Conservation (phyloP, 768 basidiomycete genomes). For the Boletus fagicola region DNA sequence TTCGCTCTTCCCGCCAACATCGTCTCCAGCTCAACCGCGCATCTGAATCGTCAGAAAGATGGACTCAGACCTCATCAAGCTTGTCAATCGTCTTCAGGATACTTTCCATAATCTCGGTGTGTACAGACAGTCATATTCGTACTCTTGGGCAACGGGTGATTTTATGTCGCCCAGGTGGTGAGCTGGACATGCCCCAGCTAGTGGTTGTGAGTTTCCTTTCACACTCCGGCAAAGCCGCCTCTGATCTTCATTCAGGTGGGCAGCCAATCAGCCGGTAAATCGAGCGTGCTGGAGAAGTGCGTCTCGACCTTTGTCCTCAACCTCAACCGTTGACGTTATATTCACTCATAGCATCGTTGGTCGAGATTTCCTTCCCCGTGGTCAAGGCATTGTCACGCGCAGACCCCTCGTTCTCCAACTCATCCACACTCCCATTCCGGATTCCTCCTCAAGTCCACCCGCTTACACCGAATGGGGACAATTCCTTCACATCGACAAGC, state of each 20-base stretch:
- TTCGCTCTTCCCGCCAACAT: slow-evolving; percentile 4
- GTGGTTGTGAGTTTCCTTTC: slow-evolving; percentile 63
- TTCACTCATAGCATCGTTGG: slow-evolving; percentile 76
- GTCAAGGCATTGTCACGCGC: slow-evolving; percentile 93
- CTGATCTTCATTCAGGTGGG: slow-evolving; percentile 62
- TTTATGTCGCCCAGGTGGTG: slow-evolving; percentile 56
- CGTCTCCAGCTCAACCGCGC: background rate
- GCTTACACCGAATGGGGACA: slow-evolving; percentile 86
- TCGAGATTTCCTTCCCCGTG: slow-evolving; percentile 83
- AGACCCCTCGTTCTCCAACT: slow-evolving; percentile 94
- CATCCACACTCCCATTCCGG: slow-evolving; percentile 79
- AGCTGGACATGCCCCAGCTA: slow-evolving; percentile 91
- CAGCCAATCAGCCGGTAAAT: slow-evolving; percentile 95
- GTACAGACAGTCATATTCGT: slow-evolving; percentile 28
- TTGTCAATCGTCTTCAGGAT: slow-evolving; percentile 94
- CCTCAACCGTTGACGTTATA: background rate
- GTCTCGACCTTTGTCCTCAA: slow-evolving; percentile 31
- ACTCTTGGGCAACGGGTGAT: slow-evolving; percentile 6
- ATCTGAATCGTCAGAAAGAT: slow-evolving; percentile 41
- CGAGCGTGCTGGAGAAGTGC: slow-evolving; percentile 93
- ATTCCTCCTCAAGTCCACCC: slow-evolving; percentile 42
- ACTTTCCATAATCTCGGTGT: slow-evolving; percentile 85
- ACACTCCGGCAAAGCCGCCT: background rate
- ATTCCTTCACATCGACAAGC: slow-evolving; percentile 94
- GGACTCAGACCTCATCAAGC: slow-evolving; percentile 92